phyloP scores from a whole-genome alignment of 305 asterid species.

The Nicotiana rustica region DNA sequence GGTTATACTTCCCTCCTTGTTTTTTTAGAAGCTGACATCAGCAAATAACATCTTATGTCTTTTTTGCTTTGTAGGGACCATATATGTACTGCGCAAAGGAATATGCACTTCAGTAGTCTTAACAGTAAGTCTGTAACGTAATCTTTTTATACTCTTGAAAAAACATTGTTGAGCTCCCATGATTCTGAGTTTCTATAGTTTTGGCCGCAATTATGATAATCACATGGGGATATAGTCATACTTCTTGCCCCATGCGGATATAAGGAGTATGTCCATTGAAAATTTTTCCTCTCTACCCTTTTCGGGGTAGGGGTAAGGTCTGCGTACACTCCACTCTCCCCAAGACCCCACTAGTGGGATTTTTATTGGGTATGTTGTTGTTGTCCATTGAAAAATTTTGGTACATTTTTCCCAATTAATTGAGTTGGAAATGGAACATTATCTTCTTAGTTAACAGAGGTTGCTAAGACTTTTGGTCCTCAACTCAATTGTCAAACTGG shows the following conservation, averaged over 20 bases:
- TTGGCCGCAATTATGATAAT: neutral
- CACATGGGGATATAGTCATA: neutral
- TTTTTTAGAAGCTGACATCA: neutral
- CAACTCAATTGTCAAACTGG: conserved; percentile 1
- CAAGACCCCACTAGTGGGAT: no score
- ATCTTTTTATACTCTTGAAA: conserved; percentile 22
- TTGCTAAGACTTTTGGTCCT: neutral
- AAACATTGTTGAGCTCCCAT: neutral
- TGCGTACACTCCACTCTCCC: no score
- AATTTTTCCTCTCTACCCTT: no score
- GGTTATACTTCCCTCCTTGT: neutral
- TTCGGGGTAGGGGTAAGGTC: no score
- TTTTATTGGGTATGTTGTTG: no score
- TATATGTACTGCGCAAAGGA: conserved; percentile 87
- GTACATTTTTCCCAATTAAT: conserved; percentile 12
- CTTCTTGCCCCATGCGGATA: neutral
- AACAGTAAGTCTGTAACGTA: conserved; percentile 69
- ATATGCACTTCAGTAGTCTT: conserved; percentile 75
- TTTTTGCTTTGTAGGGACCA: conserved; percentile 75
- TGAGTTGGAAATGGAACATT: neutral
- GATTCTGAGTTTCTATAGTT: conserved; percentile 7
- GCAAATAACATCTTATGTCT: neutral
- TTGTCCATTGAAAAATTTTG: neutral
- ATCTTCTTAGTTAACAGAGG: neutral
- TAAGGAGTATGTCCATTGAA: neutral